These are phyloP conservation scores for Lantana camara DNA, from an alignment of 257 asterid species.

Conservation along the genomic window DNA sequence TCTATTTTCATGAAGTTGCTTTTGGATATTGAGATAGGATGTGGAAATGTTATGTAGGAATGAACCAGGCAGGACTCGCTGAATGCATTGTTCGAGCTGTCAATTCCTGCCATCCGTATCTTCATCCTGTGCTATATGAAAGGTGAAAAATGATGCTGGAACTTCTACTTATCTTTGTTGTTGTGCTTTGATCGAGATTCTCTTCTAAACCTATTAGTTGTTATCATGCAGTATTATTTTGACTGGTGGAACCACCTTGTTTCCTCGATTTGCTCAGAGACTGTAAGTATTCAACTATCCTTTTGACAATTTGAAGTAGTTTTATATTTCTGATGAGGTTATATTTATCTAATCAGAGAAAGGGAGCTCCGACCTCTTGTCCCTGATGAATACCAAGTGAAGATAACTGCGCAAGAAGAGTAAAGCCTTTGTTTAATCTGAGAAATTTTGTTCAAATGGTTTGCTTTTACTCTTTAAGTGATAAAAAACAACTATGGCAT, in stretches of 20 bases:
- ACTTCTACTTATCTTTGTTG: too few relatives aligned
- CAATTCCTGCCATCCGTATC: constrained; percentile 85
- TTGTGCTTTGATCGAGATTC: constrained; percentile 23
- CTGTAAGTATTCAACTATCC: constrained; percentile 59
- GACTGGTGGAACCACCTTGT: constrained; percentile 93
- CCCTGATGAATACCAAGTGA: constrained; percentile 76
- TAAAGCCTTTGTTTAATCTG: constrained; percentile 39
- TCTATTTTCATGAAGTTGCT: constrained; percentile 7
- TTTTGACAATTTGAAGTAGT: not conserved
- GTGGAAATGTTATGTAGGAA: constrained; percentile 49
- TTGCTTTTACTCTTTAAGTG: not conserved
- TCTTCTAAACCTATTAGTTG: constrained; percentile 16
- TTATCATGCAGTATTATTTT: constrained; percentile 61
- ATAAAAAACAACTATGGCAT: too few relatives aligned
- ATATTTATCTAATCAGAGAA: constrained; percentile 52
- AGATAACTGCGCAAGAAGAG: constrained; percentile 89
- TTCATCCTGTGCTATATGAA: constrained; percentile 89
- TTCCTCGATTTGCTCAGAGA: constrained; percentile 92
- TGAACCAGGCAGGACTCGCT: constrained; percentile 97
- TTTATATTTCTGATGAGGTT: constrained; percentile 14
- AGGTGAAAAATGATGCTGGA: constrained; percentile 52
- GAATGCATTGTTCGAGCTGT: constrained; percentile 92
- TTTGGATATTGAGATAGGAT: constrained; percentile 19
- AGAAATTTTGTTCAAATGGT: constrained; percentile 16
- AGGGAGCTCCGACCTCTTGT: constrained; percentile 95